Base-by-base conservation (phyloP, 140 eudicot species). In the Stevia rebaudiana region DNA sequence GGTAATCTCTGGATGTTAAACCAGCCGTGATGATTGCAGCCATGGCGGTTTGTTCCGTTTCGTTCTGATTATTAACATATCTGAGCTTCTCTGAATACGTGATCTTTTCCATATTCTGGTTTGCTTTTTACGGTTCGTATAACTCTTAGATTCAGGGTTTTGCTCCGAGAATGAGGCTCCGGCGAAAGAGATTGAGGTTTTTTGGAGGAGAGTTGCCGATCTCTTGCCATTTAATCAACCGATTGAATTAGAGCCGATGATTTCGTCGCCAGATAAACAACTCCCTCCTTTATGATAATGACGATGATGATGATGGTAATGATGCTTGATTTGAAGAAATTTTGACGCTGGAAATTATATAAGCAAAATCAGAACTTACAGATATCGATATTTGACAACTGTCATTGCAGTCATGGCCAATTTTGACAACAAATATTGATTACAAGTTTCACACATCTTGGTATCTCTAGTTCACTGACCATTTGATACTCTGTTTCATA, bases 211-310 rank as follows among this genome's bases (percentile, higher is more conserved):
- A 31, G 44, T 46, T 64, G 55, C 43, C 22, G 41, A 28, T 46
- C 58, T 64, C 25, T 41, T 61, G 35, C 51, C 67, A 1, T 19
- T 39, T 7, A 51, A 61, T 61, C 39, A 40, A 12, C 53, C 23
- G 40, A 61, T 40, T 48, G 37, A 39, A 21, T 22, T 19, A 1
- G 68, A 61, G 53, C 71, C 71, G n/a, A 37, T 66, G 39, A 49
- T 66, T 61, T 61, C 40, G 39, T 50, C 39, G 9, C 37, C 52
- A n/a, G 3, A 42, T 12, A 6, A 35, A 17, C 30, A 18, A 19
- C 24, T 35, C 31, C 10, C 65, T 58, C 9, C 13, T 49, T 21
- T 5, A 44, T 44, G 23, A 2, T 10, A 36, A 7, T 8, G 41
- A 5, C 16, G 51, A 44, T 46, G 22, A 6, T 17, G 25, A 1